Evolutionary conservation across 139 green algal species (phyloP).

Genomic region (Diplosphaera chodatii): DNA sequence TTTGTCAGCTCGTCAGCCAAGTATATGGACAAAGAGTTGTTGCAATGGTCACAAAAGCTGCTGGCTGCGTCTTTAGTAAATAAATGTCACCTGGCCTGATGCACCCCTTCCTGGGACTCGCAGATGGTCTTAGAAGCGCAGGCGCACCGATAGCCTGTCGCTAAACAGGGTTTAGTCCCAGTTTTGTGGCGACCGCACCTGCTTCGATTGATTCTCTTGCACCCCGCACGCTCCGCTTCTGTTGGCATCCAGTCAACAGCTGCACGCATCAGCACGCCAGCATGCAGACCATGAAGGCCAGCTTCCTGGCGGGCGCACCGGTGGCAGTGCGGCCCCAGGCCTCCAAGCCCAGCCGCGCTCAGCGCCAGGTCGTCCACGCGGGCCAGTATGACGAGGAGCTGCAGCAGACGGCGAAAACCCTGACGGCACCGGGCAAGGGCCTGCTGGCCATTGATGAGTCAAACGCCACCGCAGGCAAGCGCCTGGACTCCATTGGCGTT

Average conservation of each 20-base stretch:
- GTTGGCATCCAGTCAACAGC: no score
- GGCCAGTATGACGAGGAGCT: constrained; percentile 87
- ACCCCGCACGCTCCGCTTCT: no score
- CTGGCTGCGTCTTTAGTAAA: no score
- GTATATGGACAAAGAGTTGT: no score
- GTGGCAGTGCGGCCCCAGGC: neutral
- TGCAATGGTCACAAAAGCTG: no score
- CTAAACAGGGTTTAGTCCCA: no score
- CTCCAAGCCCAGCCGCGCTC: neutral
- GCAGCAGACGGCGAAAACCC: constrained; percentile 75
- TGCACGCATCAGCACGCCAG: neutral
- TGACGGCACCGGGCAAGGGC: constrained; percentile 78
- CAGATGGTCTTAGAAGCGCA: no score
- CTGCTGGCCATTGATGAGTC: constrained; percentile 99
- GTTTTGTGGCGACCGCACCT: no score
- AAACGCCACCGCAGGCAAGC: constrained; percentile 95
- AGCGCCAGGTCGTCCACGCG: constrained; percentile 31
- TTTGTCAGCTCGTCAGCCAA: neutral
- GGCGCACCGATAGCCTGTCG: no score
- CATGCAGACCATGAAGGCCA: neutral
- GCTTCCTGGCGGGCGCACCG: neutral
- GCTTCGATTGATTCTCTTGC: no score
- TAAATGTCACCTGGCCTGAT: no score
- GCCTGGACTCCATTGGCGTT: constrained; percentile 93
- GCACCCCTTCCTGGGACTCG: no score